phyloP scores from a whole-genome alignment of 2,329 filamentous ascomycete genomes.

The Coleophoma cylindrospora region DNA sequence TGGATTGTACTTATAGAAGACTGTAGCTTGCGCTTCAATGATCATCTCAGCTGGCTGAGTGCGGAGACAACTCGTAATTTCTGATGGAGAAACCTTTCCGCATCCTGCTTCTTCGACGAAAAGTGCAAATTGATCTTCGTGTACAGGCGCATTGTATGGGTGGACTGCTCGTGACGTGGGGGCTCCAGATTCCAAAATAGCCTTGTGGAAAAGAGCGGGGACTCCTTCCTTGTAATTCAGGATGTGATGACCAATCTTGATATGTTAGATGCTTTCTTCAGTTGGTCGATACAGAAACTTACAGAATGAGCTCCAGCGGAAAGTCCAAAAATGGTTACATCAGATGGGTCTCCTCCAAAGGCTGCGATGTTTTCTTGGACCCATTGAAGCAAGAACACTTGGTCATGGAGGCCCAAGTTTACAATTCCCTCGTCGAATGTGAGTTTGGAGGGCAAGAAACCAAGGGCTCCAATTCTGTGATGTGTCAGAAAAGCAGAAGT shows the following conservation, averaged over 20 bases:
- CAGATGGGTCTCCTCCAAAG: slow-evolving; percentile 52
- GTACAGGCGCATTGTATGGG: slow-evolving; percentile 47
- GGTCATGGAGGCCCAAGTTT: slow-evolving; percentile 60
- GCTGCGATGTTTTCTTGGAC: slow-evolving; percentile 49
- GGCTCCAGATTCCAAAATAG: slow-evolving; percentile 50
- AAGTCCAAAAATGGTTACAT: slow-evolving; percentile 55
- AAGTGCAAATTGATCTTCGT: slow-evolving; percentile 48
- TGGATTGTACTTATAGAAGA: slow-evolving; percentile 37
- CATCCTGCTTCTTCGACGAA: slow-evolving; percentile 35
- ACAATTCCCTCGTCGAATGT: slow-evolving; percentile 47
- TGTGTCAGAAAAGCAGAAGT: background rate
- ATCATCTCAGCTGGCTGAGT: slow-evolving; percentile 32
- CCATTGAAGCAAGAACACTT: slow-evolving; percentile 53
- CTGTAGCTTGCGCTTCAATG: slow-evolving; percentile 30
- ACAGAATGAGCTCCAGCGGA: slow-evolving; percentile 58
- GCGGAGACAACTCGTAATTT: slow-evolving; percentile 46
- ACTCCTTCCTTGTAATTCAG: slow-evolving; percentile 37
- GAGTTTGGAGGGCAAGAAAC: slow-evolving; percentile 57
- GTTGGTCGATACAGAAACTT: slow-evolving; percentile 11
- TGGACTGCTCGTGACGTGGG: slow-evolving; percentile 48
- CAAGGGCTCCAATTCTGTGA: slow-evolving; percentile 55
- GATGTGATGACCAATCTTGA: slow-evolving; percentile 62
- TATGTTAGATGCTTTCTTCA: background rate
- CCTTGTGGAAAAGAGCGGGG: slow-evolving; percentile 39
- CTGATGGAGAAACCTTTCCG: slow-evolving; percentile 37